Base-by-base conservation (phyloP, 345 rosid genomes). In the Limnanthes douglasii region DNA sequence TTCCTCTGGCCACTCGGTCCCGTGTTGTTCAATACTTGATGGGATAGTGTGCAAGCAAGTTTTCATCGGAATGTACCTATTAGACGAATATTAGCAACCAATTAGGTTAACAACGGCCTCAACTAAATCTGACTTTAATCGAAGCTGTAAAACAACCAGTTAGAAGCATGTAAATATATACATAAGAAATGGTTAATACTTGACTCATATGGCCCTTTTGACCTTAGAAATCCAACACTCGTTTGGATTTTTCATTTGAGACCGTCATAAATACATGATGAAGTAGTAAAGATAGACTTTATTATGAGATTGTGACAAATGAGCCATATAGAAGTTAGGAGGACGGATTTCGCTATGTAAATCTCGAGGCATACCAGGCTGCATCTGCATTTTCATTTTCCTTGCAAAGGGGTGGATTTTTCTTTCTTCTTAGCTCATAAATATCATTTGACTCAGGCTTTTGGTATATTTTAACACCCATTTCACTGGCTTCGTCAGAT, bases 1-100 rank as follows among this genome's bases (percentile, higher is more conserved):
- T 58, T 79, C 95, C 51, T 75, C 90, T n/a, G 95, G 97, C 95
- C 97, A 88, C 24, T 83, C 97, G 12, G 93, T 61, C 33, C 97
- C 97, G 14, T 64, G 93, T 37, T 83, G 86, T 50, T 88, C 95
- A 37, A 83, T 76, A 41, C 90, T 61, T 13, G 86, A 61, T 13
- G 97, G 95, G 59, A 88, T 62, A 11, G 63, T 37, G 42, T 83
- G 77, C 67, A 88, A 44, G 60, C 97, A 88, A 14, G 48, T 60
- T 51, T 73, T 79, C 70, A 88, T 65, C 11, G 72, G 68, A 56
- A 76, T 69, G 64, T 88, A 76, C 95, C 97, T 88, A 44, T 51
- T 41, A 9, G 29, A 10, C 37, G 36, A n/a, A n/a, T n/a, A n/a
- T n/a, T n/a, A n/a, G n/a, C n/a, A n/a, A 50, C 19, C 40, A 39